These are phyloP conservation scores for Quercus bicolor DNA, from an alignment of 306 rosid genomes.

Conservation along the genomic window DNA sequence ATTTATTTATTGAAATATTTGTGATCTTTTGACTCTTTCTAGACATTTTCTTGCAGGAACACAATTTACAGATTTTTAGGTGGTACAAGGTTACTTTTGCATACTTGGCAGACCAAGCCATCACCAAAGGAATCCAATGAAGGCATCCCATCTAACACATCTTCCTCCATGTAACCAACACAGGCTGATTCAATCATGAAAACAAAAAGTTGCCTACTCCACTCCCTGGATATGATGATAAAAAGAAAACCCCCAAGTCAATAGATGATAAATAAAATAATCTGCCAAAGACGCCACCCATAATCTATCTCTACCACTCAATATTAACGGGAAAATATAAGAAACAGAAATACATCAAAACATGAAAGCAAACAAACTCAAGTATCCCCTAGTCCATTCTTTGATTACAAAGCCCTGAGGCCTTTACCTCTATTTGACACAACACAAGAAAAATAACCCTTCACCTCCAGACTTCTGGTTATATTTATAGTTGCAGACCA, in stretches of 20 bases:
- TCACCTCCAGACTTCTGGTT: neutral
- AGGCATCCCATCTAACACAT: constrained; percentile 28
- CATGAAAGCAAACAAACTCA: neutral
- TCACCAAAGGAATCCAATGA: constrained; percentile 23
- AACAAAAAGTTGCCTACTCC: constrained; percentile 32
- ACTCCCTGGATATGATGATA: constrained; percentile 41
- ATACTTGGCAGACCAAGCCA: constrained; percentile 23
- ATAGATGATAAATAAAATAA: constrained; percentile 19
- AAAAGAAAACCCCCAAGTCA: constrained; percentile 24
- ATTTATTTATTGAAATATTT: neutral
- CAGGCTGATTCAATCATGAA: constrained; percentile 38
- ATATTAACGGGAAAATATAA: neutral
- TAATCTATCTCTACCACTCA: constrained; percentile 11
- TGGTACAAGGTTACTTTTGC: constrained; percentile 8
- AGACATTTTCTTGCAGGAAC: constrained; percentile 10
- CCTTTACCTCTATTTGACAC: constrained; percentile 8
- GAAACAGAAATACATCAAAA: neutral
- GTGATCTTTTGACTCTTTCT: constrained; percentile 8
- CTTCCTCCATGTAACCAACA: constrained; percentile 36
- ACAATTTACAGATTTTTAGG: constrained; percentile 17
- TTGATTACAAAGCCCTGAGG: neutral
- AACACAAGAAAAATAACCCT: neutral
- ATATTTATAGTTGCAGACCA: neutral
- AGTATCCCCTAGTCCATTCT: neutral
- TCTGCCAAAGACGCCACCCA: constrained; percentile 21